Percentiles rank a stretch among this genome's conserved stretches.
Evolutionary conservation across 176 grass and related monocot genomes (phyloP).

Genomic region (Cocos nucifera): DNA sequence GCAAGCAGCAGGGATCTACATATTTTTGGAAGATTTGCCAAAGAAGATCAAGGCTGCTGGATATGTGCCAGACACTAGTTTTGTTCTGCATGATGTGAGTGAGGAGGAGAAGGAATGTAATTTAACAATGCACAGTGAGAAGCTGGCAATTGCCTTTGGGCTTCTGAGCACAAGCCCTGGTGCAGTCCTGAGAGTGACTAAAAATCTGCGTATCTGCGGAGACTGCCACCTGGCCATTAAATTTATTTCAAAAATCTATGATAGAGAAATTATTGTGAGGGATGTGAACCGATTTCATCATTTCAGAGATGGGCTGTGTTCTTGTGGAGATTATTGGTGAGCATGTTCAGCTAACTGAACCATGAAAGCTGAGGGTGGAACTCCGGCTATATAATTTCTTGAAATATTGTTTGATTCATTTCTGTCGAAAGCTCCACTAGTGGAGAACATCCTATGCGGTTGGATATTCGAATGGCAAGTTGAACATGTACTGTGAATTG

Average conservation of each 20-base stretch:
- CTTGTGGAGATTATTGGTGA: conserved; percentile 13
- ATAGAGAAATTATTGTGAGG: conserved; percentile 5
- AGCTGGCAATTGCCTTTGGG: conserved; percentile 11
- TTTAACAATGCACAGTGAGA: background rate
- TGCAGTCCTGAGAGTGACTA: conserved; percentile 1
- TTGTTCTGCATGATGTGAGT: conserved; percentile 11
- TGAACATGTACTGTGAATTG: too few species aligned
- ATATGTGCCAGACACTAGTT: conserved; percentile 9
- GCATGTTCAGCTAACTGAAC: too few species aligned
- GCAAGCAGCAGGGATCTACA: conserved; percentile 2
- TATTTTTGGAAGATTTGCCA: conserved; percentile 8
- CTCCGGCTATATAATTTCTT: too few species aligned
- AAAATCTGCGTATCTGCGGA: conserved; percentile 10
- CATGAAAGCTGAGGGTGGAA: too few species aligned
- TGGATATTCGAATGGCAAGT: too few species aligned
- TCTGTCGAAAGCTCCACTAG: too few species aligned
- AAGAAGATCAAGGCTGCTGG: conserved; percentile 5
- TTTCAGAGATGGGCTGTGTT: conserved; percentile 5
- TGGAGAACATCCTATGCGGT: too few species aligned
- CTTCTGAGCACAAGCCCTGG: conserved; percentile 2
- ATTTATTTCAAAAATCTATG: conserved; percentile 10
- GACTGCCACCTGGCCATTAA: conserved; percentile 9
- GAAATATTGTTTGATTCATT: too few species aligned
- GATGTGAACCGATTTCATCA: conserved; percentile 12
- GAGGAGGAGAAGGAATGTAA: conserved; percentile 14